phyloP scores from a whole-genome alignment of 2,329 filamentous ascomycete genomes.

The Triangularia setosa region DNA sequence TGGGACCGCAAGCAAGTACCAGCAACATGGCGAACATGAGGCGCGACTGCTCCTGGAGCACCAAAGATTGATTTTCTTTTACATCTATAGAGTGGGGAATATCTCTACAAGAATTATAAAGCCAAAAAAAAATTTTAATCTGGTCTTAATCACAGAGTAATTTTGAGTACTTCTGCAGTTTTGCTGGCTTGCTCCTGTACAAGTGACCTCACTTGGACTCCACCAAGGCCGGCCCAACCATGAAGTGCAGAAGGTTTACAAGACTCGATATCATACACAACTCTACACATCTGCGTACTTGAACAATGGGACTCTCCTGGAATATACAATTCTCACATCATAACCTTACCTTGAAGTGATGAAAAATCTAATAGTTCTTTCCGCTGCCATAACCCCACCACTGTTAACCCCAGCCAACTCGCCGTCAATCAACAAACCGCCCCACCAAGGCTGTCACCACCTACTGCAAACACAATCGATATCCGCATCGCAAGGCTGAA shows the following conservation, averaged over 20 bases:
- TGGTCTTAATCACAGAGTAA: no score
- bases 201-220: neutral
- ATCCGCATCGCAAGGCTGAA: slow-evolving; percentile 17
- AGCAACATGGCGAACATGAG: neutral
- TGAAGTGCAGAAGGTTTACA: neutral
- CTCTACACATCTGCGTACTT: neutral
- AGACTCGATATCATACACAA: neutral
- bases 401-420: neutral
- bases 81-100: neutral
- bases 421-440: neutral
- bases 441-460: slow-evolving; percentile 18
- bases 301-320: no score
- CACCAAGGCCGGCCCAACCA: neutral
- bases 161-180: neutral
- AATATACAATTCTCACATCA: no score
- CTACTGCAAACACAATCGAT: slow-evolving; percentile 1
- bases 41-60: neutral
- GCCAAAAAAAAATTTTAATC: no score
- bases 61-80: neutral
- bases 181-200: neutral
- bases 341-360: no score
- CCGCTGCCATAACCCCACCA: slow-evolving; percentile 4
- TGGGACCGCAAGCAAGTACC: neutral
- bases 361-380: neutral
- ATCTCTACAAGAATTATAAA: neutral